Conservation (phyloP, 83 land plant genomes). For the Picea abies region DNA sequence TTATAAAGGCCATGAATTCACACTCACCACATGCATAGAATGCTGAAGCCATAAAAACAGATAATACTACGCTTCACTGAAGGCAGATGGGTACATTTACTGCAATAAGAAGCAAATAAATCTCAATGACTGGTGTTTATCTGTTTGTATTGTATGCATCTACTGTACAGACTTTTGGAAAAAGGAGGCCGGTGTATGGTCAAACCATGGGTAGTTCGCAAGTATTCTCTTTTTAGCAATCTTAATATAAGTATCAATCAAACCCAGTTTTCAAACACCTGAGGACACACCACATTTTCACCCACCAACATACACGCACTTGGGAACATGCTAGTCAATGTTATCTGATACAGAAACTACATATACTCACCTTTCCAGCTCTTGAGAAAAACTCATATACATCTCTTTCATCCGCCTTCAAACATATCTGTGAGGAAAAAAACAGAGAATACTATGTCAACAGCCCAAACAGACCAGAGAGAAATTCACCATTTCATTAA, state of each 20-base stretch:
- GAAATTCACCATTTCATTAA: background rate
- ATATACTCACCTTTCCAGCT: constrained; percentile 90
- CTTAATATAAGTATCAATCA: background rate
- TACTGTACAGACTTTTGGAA: constrained; percentile 12
- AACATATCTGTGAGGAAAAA: constrained; percentile 65
- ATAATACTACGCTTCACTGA: constrained; percentile 41
- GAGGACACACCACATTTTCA: background rate
- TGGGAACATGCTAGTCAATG: background rate
- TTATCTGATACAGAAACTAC: background rate
- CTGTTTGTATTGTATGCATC: constrained; percentile 13
- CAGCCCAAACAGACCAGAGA: background rate
- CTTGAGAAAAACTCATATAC: constrained; percentile 96
- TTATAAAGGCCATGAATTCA: constrained; percentile 22
- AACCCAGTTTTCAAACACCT: background rate
- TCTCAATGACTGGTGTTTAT: constrained; percentile 29
- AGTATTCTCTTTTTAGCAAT: background rate
- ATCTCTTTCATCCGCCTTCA: constrained; percentile 96
- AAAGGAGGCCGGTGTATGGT: constrained; percentile 12
- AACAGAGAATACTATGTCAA: background rate
- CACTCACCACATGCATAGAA: constrained; percentile 43
- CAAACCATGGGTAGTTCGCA: background rate
- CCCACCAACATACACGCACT: background rate
- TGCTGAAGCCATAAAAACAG: constrained; percentile 41
- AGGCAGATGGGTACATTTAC: constrained; percentile 51
- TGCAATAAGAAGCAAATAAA: constrained; percentile 40